Base-by-base conservation (phyloP, 257 asterid species). In the Jacaranda mimosifolia region DNA sequence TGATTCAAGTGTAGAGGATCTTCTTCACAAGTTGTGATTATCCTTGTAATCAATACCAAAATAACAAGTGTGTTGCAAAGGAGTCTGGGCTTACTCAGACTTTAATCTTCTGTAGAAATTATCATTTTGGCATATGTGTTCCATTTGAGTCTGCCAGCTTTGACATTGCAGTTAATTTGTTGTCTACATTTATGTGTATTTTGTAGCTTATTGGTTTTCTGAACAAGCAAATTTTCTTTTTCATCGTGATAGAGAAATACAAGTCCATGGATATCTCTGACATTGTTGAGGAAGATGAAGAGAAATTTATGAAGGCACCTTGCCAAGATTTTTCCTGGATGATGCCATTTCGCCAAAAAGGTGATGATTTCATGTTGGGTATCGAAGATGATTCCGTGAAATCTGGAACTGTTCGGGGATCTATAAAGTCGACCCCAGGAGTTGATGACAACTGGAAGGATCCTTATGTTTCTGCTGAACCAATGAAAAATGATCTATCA, bases 201-300 rank as follows among this genome's bases (percentile, higher is more conserved):
- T 77, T 51, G 53, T 53, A 43, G 42, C 59, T 71, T 62, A 73
- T 69, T 63, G 55, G 51, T 38, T 75, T 77, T 74, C 81, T 70
- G 77, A 73, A 71, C 64, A 64, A 58, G 73, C 63, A 73, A 11
- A 45, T 65, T 38, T 78, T 43, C 58, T 68, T 79, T 68, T 77
- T 43, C 64, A 60, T 83, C 76, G 68, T 77, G 40, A 36, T 82
- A 93, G 99, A 96, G 76, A 91, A 87, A 85, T 87, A 77, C 88
- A 90, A 77, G 89, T 83, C 86, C 77, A 68, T 85, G 91, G 87
- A 87, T 77, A 71, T 83, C 42, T 77, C 88, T 82, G 93, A 80
- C 68, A 70, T 78, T 58, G 89, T 89, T 82, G 99, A 96, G 91
- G 99, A 96, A 85, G 99, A 96, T 73, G 99, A 96, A 83, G 98